Conservation (phyloP, 2,329 filamentous ascomycete genomes). For the Botrytis pseudocinerea region DNA sequence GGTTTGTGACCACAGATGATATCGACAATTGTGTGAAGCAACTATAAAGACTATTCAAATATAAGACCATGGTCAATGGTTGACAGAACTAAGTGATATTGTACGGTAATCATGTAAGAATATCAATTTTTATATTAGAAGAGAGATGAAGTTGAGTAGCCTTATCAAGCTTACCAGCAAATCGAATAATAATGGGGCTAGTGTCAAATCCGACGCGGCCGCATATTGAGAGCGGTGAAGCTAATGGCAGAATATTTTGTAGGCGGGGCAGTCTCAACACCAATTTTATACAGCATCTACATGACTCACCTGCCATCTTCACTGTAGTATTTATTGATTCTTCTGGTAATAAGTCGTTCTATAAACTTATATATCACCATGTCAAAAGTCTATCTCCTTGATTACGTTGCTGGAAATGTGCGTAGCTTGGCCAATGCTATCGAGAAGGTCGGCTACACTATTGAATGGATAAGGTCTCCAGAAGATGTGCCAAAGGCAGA, state of each 20-base stretch:
- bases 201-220: not conserved
- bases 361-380: slow-evolving; percentile 47
- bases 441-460: slow-evolving; percentile 88
- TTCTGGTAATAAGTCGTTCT: not conserved
- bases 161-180: not conserved
- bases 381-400: slow-evolving; percentile 74
- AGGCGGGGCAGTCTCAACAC: slow-evolving; percentile 4
- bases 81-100: not conserved
- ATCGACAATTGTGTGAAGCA: no score
- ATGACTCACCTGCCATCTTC: slow-evolving; percentile 7
- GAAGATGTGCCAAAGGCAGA: slow-evolving; percentile 83
- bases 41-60: not conserved
- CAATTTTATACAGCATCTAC: not conserved
- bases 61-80: no score
- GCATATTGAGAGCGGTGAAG: not conserved
- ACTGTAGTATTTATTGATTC: not conserved
- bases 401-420: slow-evolving; percentile 96
- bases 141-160: not conserved
- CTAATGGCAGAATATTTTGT: slow-evolving; percentile 2
- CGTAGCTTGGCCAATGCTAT: slow-evolving; percentile 96
- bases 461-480: slow-evolving; percentile 87
- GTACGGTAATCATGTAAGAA: not conserved
- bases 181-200: not conserved
- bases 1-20: not conserved
- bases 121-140: not conserved